A percentile compares a stretch with the other conserved stretches of the same genome.
These are phyloP conservation scores for Nigrospora sphaerica DNA, from an alignment of 2,329 filamentous ascomycete genomes.

Conservation along the genomic window DNA sequence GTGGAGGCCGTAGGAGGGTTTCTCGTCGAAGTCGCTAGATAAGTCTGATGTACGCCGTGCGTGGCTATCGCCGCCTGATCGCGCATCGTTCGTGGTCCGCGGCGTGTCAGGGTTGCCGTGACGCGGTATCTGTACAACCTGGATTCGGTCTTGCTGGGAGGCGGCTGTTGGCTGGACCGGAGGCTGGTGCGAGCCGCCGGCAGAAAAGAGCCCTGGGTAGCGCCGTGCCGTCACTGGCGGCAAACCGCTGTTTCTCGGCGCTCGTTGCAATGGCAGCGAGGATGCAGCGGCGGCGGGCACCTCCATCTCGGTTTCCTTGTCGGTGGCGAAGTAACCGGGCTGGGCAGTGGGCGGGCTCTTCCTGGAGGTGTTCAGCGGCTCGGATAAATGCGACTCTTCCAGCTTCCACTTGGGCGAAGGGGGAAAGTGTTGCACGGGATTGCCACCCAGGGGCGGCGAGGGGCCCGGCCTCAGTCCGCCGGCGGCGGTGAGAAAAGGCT, in stretches of 20 bases:
- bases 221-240: constrained; percentile 45
- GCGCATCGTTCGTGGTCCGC: constrained; percentile 29
- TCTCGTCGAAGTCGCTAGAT: constrained; percentile 45
- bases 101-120: constrained; percentile 17
- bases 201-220: constrained; percentile 39
- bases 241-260: constrained; percentile 18
- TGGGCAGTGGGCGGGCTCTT: constrained; percentile 24
- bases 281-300: constrained; percentile 9
- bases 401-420: constrained; percentile 43
- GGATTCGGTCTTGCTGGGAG: constrained; percentile 10
- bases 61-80: constrained; percentile 20
- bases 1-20: constrained; percentile 22
- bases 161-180: constrained; percentile 10
- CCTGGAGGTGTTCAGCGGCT: constrained; percentile 36
- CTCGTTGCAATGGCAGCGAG: constrained; percentile 12
- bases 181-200: constrained; percentile 8
- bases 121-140: constrained; percentile 5
- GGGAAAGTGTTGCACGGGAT: constrained; percentile 32
- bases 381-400: constrained; percentile 45
- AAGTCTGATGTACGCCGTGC: constrained; percentile 33
- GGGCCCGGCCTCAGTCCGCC: constrained; percentile 4
- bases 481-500: constrained; percentile 14
- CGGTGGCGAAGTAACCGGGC: constrained; percentile 30
- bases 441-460: constrained; percentile 16
- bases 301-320: constrained; percentile 41